Base-by-base conservation (phyloP, 2,329 filamentous ascomycete species). In the Tympanopsis confertula region DNA sequence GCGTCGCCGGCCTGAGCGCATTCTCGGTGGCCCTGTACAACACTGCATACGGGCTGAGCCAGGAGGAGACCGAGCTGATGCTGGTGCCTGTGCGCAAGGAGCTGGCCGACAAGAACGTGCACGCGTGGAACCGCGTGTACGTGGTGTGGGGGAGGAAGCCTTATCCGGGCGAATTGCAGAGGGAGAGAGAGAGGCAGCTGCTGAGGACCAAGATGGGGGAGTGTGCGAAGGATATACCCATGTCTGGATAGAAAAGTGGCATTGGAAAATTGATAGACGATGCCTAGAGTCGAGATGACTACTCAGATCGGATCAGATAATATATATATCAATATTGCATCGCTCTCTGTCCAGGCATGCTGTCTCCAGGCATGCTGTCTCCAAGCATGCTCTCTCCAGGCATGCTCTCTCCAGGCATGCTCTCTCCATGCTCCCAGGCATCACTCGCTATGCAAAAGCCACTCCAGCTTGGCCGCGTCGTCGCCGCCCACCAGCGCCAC, bases 101-200 rank as follows among this genome's bases (percentile, higher is more conserved):
- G 20, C 44, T 73, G 3, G 60, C 59, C 4, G 57, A 74, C 47
- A 53, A 56, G 3, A 53, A 53, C 5, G 59, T 69, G 10, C 69
- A 73, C 43, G 58, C 65, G 1, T 74, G 70, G 41, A 54, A 66
- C 42, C 60, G 59, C 19, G 52, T 69, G n/a, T 61, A 64, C 41
- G 63, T 72, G 4, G 64, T 74, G 0, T 65, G 61, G 47, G 69
- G 68, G 5, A 57, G 69, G 19, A 73, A 71, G 44, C 69, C 69
- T 1, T 55, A 53, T 38, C 53, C 50, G 0, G 48, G 53, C 13
- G 62, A 66, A 36, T 37, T 2, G 35, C 17, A 13, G 15, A 22
- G 5, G 14, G 30, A 19, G 5, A 13, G 17, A 36, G 13, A 19
- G 35, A 36, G 19, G 17, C 5, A 36, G 19, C 15, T 15, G 10